These are phyloP conservation scores for Linum tenue DNA, from an alignment of 345 rosid genomes.

Conservation along the genomic window DNA sequence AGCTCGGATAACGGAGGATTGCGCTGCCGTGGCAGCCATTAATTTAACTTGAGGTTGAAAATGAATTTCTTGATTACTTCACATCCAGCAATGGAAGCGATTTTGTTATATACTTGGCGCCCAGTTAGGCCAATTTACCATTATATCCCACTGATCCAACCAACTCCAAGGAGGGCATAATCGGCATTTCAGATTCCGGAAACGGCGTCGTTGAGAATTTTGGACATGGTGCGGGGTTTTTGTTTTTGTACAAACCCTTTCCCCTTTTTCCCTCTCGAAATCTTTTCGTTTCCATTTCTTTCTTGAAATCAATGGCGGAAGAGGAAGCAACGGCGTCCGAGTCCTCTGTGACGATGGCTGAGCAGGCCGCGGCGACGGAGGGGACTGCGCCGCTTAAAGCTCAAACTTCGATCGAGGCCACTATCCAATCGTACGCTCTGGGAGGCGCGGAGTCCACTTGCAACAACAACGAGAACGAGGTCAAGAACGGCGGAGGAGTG, in stretches of 20 bases:
- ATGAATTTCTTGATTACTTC: background rate
- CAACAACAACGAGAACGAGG: conserved; percentile 22
- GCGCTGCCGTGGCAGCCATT: background rate
- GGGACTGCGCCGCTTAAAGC: background rate
- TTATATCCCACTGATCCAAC: no score
- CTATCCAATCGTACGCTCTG: conserved; percentile 11
- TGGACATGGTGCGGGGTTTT: no score
- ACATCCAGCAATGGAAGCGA: no score
- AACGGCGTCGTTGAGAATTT: no score
- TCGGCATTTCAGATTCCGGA: background rate
- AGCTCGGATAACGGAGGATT: conserved; percentile 6
- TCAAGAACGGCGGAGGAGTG: conserved; percentile 21
- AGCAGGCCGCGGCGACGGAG: background rate
- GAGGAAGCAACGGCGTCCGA: conserved; percentile 14
- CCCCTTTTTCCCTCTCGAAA: background rate
- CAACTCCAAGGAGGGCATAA: background rate
- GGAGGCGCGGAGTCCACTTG: conserved; percentile 57
- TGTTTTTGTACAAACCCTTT: background rate
- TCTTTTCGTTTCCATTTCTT: no score
- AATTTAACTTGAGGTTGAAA: background rate
- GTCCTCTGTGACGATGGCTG: conserved; percentile 12
- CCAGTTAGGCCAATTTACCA: no score
- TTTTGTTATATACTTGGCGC: no score
- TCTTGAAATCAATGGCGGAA: conserved; percentile 2
- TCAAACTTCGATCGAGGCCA: conserved; percentile 18